Evolutionary conservation across 495 filamentous ascomycete species (phyloP), one percentile per base, ranked within the genome.

Genomic region (Elaphomyces granulatus): DNA sequence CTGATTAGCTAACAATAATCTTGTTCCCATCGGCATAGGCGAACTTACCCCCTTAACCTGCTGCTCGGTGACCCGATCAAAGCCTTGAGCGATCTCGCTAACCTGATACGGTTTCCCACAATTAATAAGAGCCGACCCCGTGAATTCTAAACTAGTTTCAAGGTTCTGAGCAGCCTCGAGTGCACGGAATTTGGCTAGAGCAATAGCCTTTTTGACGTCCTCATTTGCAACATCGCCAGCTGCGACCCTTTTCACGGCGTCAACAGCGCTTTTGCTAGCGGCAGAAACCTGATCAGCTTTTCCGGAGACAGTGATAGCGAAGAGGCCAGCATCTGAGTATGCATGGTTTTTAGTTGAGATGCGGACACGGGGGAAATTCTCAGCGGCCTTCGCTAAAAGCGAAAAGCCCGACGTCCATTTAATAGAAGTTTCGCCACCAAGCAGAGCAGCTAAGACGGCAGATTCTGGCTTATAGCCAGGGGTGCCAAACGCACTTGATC

Each of bases 391-490:
- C 41, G 80, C 72, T 32, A 99, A 75, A 33, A 94, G 67, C 9
- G 81, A 87, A 68, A 93, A 95, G 40, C 90, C 92, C 40, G 85
- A 70, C 18, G 81, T 81, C 90, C 90, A 96, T 68, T 96, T 96
- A 70, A 95, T 88, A 59, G 64, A 77, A 44, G 85, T 79, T 60
- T 87, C 64, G 32, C 92, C 90, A 52, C 90, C 90, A 20, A 99
- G 79, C 4, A 99, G 77, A 36, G 85, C 80, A 43, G 83, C 76
- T 17, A 99, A 78, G 44, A 99, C 86, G 41, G 78, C 75, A 49
- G 81, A 75, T 68, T 94, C 92, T 42, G 88, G 81, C 70, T 93
- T 87, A 72, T 78, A 88, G 37, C 69, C 67, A 44, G 77, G 70
- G 37, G 78, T 56, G 23, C 67, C 76, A 51, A 73, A 75, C 30